These are phyloP conservation scores for Salvia miltiorrhiza DNA, from an alignment of 257 asterid genomes.

Conservation along the genomic window DNA sequence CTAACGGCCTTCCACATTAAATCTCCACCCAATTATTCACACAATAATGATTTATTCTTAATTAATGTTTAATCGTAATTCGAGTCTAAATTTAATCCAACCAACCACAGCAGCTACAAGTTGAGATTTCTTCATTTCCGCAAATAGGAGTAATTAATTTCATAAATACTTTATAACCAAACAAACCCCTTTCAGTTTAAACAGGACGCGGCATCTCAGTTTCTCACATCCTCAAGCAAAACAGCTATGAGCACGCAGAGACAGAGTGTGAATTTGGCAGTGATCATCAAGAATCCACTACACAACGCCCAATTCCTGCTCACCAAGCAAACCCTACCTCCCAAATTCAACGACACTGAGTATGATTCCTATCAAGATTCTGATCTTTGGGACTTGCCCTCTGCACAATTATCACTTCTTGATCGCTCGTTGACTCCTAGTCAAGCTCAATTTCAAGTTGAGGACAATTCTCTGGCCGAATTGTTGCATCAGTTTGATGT, in stretches of 20 bases:
- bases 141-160: too few relatives aligned
- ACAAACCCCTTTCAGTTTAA: background rate
- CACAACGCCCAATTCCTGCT: constrained; percentile 54
- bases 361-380: constrained; percentile 77
- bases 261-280: constrained; percentile 50
- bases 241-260: constrained; percentile 42
- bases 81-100: too few relatives aligned
- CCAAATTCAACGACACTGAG: constrained; percentile 69
- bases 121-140: too few relatives aligned
- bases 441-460: constrained; percentile 31
- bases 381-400: constrained; percentile 91
- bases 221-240: background rate
- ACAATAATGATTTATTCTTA: background rate
- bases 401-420: constrained; percentile 34
- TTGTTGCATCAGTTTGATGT: constrained; percentile 49
- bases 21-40: background rate
- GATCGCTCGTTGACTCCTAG: constrained; percentile 10
- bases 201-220: background rate
- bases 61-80: background rate
- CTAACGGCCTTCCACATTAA: background rate
- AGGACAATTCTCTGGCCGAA: constrained; percentile 29
- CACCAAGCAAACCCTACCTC: constrained; percentile 65
- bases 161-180: too few relatives aligned
- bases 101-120: too few relatives aligned
- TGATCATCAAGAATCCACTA: constrained; percentile 52